These are phyloP conservation scores for Albifimbria verrucaria DNA, from an alignment of 2,329 filamentous ascomycete species.

Conservation along the genomic window DNA sequence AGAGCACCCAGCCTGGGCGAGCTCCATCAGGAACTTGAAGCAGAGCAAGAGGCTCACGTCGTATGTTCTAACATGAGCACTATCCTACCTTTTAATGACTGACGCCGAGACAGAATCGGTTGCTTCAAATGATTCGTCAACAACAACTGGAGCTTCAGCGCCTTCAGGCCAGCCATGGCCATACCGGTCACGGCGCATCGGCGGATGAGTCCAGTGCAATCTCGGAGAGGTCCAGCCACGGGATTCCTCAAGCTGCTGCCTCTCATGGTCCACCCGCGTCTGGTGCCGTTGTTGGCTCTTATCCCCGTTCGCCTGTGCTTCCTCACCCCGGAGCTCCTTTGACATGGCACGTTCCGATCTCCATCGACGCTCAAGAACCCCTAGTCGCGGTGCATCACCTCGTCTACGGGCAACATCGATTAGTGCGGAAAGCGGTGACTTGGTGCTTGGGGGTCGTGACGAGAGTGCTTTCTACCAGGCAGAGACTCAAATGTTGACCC, in stretches of 20 bases:
- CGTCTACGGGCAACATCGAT: slow-evolving; percentile 56
- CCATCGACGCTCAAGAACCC: slow-evolving; percentile 55
- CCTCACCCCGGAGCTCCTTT: slow-evolving; percentile 55
- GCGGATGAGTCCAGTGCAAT: slow-evolving; percentile 49
- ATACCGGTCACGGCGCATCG: slow-evolving; percentile 28
- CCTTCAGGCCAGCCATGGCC: slow-evolving; percentile 46
- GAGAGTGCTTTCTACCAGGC: slow-evolving; percentile 79
- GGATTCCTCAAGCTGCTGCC: slow-evolving; percentile 28
- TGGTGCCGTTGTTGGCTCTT: slow-evolving; percentile 35
- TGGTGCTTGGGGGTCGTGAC: slow-evolving; percentile 62
- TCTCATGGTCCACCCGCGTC: slow-evolving; percentile 29
- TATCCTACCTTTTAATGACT: not conserved
- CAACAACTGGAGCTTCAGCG: slow-evolving; percentile 70
- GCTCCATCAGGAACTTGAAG: slow-evolving; percentile 75
- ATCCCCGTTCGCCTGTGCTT: slow-evolving; percentile 48
- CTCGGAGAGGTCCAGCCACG: slow-evolving; percentile 41
- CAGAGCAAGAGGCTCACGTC: slow-evolving; percentile 76
- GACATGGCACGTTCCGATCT: slow-evolving; percentile 55
- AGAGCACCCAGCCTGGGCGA: slow-evolving; percentile 70
- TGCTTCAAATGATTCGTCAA: slow-evolving; percentile 72
- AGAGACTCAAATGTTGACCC: slow-evolving; percentile 72
- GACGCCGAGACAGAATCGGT: slow-evolving; percentile 55
- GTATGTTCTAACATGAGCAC: slow-evolving; percentile 37
- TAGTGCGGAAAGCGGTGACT: slow-evolving; percentile 58
- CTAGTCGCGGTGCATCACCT: slow-evolving; percentile 56